phyloP scores from a whole-genome alignment of 345 rosid genomes.

The Barbarea vulgaris region DNA sequence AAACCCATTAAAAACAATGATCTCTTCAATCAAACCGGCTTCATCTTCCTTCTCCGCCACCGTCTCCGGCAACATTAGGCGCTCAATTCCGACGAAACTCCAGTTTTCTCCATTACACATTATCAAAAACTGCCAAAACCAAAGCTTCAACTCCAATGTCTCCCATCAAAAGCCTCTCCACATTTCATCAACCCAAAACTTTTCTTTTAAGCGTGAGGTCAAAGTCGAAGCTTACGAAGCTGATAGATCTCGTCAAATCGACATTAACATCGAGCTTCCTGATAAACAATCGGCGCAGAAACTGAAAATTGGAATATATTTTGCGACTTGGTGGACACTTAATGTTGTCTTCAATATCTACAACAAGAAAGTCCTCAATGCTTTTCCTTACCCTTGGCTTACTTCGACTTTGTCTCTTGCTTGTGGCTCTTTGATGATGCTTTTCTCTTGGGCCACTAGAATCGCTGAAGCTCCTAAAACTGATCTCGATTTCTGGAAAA shows the following conservation, averaged over 20 bases:
- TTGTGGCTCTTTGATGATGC: constrained; percentile 86
- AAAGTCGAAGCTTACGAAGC: constrained; percentile 73
- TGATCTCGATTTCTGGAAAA: constrained; percentile 84
- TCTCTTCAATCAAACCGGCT: constrained; percentile 52
- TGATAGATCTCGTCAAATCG: constrained; percentile 63
- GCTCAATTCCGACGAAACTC: constrained; percentile 27
- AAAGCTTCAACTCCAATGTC: constrained; percentile 31
- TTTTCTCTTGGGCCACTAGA: constrained; percentile 81
- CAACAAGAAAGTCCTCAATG: constrained; percentile 94
- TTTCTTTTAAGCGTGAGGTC: constrained; percentile 39
- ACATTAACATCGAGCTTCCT: constrained; percentile 54
- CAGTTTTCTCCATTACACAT: constrained; percentile 45
- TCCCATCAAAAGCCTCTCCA: constrained; percentile 56
- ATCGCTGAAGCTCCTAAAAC: constrained; percentile 84
- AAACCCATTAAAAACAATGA: constrained; percentile 42
- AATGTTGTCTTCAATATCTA: constrained; percentile 96
- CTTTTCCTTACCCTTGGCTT: constrained; percentile 95
- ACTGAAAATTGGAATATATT: constrained; percentile 74
- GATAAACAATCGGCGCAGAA: constrained; percentile 47
- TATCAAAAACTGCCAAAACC: constrained; percentile 39
- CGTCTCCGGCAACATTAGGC: constrained; percentile 31
- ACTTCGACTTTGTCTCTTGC: constrained; percentile 94
- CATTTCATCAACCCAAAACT: constrained; percentile 48
- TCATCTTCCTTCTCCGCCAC: constrained; percentile 35
- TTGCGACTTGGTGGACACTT: constrained; percentile 97